Evolutionary conservation across 805 yeast genomes (phyloP).

Genomic region (Wickerhamiella australiensis): DNA sequence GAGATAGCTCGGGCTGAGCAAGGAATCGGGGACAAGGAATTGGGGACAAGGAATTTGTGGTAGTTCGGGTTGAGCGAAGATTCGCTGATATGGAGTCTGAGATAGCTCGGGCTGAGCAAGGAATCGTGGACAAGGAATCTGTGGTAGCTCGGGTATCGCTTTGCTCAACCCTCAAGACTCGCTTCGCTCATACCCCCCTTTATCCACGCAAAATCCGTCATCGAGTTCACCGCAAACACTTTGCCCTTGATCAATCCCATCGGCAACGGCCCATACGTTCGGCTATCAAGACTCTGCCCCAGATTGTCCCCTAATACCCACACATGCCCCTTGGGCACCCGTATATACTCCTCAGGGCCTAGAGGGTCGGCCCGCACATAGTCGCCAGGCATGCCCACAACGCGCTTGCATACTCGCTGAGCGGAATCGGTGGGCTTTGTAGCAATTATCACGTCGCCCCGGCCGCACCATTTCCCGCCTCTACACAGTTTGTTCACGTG

Average conservation of each 20-base stretch:
- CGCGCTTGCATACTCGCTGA: conserved; percentile 79
- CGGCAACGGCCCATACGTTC: conserved; percentile 84
- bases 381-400: conserved; percentile 96
- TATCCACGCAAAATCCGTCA: conserved; percentile 19
- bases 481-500: conserved; percentile 52
- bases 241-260: conserved; percentile 81
- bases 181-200: no score
- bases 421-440: conserved; percentile 80
- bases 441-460: conserved; percentile 85
- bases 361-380: conserved; percentile 64
- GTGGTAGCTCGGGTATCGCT: no score
- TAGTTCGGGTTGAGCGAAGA: no score
- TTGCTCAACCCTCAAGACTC: background rate
- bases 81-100: no score
- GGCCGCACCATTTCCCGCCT: conserved; percentile 52
- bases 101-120: no score
- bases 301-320: conserved; percentile 97
- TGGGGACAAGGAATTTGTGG: no score
- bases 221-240: conserved; percentile 37
- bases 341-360: conserved; percentile 39
- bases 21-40: no score
- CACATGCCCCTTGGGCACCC: conserved; percentile 86
- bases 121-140: no score
- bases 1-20: no score
- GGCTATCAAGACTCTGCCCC: conserved; percentile 74